These are phyloP conservation scores for Moesziomyces sp. DNA, from an alignment of 1,284 basidiomycete genomes.

Conservation along the genomic window DNA sequence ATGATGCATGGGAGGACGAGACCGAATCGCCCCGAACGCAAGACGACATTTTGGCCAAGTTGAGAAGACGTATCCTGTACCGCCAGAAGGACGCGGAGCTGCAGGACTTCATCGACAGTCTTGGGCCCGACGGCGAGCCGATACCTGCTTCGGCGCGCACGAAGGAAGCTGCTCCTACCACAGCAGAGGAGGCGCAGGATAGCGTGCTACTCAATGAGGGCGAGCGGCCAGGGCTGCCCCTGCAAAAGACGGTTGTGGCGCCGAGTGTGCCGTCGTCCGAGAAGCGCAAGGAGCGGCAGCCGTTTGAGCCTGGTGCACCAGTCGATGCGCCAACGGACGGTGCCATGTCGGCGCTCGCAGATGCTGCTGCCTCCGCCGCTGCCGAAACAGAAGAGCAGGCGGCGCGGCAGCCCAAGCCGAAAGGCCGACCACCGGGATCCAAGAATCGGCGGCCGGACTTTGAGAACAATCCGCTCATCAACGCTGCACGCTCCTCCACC, in stretches of 20 bases:
- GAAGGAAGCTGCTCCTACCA: no score
- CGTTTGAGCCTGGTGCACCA: conserved; percentile 23
- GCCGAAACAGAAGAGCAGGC: conserved; percentile 24
- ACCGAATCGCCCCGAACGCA: conserved; percentile 21
- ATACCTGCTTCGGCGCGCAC: neutral
- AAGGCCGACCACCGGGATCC: conserved; percentile 35
- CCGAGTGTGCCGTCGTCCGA: conserved; percentile 23
- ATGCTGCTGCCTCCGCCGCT: conserved; percentile 23
- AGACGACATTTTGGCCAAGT: conserved; percentile 37
- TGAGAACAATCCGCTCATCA: conserved; percentile 34
- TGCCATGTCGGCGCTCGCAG: conserved; percentile 28
- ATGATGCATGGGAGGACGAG: conserved; percentile 28
- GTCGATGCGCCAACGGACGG: conserved; percentile 6
- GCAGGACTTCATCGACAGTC: conserved; percentile 35
- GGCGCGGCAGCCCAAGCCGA: conserved; percentile 16
- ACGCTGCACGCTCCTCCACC: conserved; percentile 5
- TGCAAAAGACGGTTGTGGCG: neutral
- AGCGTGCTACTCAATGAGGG: conserved; percentile 13
- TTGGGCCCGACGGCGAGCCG: conserved; percentile 24
- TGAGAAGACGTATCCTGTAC: conserved; percentile 41
- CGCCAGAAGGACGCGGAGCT: conserved; percentile 42
- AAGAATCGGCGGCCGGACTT: conserved; percentile 43
- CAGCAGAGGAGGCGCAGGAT: neutral
- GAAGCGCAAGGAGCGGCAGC: conserved; percentile 45
- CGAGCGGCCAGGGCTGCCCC: conserved; percentile 21